These are phyloP conservation scores for Phoenix dactylifera DNA, from an alignment of 176 grass and related monocot genomes.

Conservation along the genomic window DNA sequence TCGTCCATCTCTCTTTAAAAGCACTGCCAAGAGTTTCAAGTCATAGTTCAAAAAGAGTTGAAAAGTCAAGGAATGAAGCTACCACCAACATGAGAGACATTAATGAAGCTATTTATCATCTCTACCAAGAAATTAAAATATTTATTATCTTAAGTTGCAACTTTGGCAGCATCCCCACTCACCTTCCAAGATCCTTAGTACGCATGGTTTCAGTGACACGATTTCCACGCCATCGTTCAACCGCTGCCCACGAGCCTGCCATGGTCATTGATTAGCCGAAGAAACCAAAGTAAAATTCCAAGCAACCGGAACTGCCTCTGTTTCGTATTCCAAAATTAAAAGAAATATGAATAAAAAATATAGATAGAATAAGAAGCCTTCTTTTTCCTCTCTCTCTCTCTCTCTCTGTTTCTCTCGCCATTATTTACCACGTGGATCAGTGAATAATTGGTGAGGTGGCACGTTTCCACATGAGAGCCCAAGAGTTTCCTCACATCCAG, in stretches of 20 bases:
- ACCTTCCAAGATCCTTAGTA: constrained; percentile 71
- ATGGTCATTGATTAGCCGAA: not conserved
- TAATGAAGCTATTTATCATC: too few relatives aligned
- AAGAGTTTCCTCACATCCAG: constrained; percentile 83
- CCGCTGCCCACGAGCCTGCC: constrained; percentile 61
- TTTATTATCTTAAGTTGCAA: too few relatives aligned
- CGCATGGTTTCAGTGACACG: constrained; percentile 57
- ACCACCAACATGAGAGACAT: too few relatives aligned
- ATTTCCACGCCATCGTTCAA: constrained; percentile 74
- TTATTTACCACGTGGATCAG: constrained; percentile 67
- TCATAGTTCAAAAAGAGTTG: too few relatives aligned
- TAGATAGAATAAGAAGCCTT: too few relatives aligned
- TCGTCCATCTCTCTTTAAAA: too few relatives aligned
- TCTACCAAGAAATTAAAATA: too few relatives aligned
- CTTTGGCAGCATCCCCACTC: constrained; percentile 12
- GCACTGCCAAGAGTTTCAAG: too few relatives aligned
- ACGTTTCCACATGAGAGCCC: constrained; percentile 70
- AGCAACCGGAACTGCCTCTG: not conserved
- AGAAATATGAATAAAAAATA: too few relatives aligned
- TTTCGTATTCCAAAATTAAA: not conserved
- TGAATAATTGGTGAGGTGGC: constrained; percentile 88
- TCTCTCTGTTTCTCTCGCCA: not conserved
- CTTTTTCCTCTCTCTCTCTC: too few relatives aligned
- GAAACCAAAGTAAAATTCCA: not conserved
- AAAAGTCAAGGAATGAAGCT: too few relatives aligned